These are phyloP conservation scores for Actinidia arguta DNA, from an alignment of 179 eudicot genomes.

Conservation along the genomic window DNA sequence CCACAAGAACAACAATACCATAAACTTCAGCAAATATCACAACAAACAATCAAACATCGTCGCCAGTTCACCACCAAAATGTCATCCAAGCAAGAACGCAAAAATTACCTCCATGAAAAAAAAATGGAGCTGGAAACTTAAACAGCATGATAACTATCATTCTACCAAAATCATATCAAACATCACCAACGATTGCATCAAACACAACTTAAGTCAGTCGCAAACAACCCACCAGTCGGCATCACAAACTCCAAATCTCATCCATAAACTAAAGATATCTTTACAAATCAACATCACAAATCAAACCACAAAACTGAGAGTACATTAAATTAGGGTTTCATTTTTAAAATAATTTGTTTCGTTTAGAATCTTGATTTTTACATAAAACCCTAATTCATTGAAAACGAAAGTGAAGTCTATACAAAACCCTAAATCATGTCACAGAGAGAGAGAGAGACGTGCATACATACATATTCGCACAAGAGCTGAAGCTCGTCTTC, in stretches of 20 bases:
- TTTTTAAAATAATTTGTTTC: not conserved
- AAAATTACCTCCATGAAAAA: not conserved
- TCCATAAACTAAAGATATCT: not conserved
- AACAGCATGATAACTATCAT: not conserved
- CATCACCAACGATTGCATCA: not conserved
- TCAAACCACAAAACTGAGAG: not conserved
- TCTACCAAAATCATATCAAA: not conserved
- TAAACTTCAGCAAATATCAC: not conserved
- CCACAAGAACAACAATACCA: too few relatives aligned
- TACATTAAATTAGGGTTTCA: constrained; percentile 4
- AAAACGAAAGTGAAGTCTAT: not conserved
- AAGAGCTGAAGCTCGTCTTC: constrained; percentile 91
- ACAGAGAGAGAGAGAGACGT: constrained; percentile 8
- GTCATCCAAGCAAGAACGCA: not conserved
- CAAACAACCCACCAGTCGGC: not conserved
- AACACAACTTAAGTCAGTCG: not conserved
- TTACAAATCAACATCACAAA: not conserved
- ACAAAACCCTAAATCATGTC: not conserved
- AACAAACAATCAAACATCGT: not conserved
- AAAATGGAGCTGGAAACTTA: not conserved
- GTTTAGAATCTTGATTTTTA: not conserved
- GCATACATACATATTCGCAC: constrained; percentile 69
- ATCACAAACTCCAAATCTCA: not conserved
- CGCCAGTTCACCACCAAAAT: not conserved
- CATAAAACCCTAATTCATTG: not conserved